A percentile compares a stretch with the other conserved stretches of the same genome.
Evolutionary conservation across 1,284 basidiomycete species (phyloP).

Genomic region (Naganishia liquefaciens): DNA sequence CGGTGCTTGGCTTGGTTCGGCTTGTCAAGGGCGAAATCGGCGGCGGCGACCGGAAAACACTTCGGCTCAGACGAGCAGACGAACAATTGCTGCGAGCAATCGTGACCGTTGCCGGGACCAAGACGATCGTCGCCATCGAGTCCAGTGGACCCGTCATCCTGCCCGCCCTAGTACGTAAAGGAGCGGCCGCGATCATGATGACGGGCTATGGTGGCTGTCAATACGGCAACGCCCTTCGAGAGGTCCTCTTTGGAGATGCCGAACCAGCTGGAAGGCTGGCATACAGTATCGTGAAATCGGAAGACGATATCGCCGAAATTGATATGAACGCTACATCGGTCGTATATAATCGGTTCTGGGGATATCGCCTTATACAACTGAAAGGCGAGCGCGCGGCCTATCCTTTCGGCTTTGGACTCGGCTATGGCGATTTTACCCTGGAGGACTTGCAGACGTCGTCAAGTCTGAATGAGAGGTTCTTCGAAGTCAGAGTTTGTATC

Average conservation of each 20-base stretch:
- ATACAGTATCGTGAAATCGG: conserved; percentile 19
- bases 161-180: not conserved
- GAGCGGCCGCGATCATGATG: conserved; percentile 17
- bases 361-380: conserved; percentile 13
- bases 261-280: conserved; percentile 23
- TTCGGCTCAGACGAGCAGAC: conserved; percentile 2
- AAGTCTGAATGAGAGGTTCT: conserved; percentile 3
- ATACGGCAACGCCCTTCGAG: conserved; percentile 21
- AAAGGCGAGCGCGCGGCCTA: conserved; percentile 4
- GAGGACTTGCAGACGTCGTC: not conserved
- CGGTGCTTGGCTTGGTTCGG: not conserved
- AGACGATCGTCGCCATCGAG: conserved; percentile 21
- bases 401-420: conserved; percentile 26
- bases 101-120: not conserved
- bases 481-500: not conserved
- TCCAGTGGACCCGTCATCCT: conserved; percentile 27
- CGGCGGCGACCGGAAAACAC: conserved; percentile 9
- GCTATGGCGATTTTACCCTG: conserved; percentile 13
- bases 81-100: conserved; percentile 10
- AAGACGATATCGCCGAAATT: conserved; percentile 19
- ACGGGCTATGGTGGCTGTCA: conserved; percentile 25
- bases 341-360: conserved; percentile 24
- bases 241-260: conserved; percentile 24
- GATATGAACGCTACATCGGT: conserved; percentile 17
- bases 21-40: conserved; percentile 6